These are phyloP conservation scores for Curvularia hawaiiensis DNA, from an alignment of 2,329 filamentous ascomycete species.

Conservation along the genomic window DNA sequence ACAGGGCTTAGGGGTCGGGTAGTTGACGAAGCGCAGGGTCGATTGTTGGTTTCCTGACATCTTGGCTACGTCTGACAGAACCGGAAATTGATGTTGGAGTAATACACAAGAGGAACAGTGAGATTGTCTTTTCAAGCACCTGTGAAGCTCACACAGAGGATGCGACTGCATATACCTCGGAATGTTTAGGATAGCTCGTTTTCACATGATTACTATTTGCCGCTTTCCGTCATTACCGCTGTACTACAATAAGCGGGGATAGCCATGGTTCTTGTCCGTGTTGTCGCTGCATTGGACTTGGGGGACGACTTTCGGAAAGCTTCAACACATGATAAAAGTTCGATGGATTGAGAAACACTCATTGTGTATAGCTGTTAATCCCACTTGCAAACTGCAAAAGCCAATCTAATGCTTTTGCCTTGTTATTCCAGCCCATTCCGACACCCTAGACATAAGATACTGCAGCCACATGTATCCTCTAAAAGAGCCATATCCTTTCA, in stretches of 20 bases:
- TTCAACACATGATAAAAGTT: not conserved
- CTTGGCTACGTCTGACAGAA: conserved; percentile 12
- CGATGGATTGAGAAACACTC: not conserved
- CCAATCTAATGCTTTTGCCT: conserved; percentile 2
- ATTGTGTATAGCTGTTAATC: conserved; percentile 1
- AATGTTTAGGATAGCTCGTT: conserved; percentile 1
- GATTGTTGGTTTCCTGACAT: conserved; percentile 30
- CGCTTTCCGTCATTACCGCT: not conserved
- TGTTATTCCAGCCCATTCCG: conserved; percentile 1
- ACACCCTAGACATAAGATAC: conserved; percentile 7
- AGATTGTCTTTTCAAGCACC: not conserved
- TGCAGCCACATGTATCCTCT: conserved; percentile 5
- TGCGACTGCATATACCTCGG: conserved; percentile 4
- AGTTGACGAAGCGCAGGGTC: conserved; percentile 40
- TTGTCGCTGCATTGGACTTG: not conserved
- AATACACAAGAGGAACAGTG: not conserved
- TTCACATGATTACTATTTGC: conserved; percentile 8
- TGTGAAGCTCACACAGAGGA: not conserved
- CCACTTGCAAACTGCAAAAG: conserved; percentile 1
- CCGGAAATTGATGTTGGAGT: not conserved
- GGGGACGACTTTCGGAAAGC: not conserved
- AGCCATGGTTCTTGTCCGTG: not conserved
- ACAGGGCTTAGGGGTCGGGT: conserved; percentile 39
- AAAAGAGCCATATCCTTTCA: not conserved
- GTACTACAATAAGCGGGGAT: not conserved